phyloP scores from a whole-genome alignment of 2,329 filamentous ascomycete genomes.

The Thelonectria rubi region DNA sequence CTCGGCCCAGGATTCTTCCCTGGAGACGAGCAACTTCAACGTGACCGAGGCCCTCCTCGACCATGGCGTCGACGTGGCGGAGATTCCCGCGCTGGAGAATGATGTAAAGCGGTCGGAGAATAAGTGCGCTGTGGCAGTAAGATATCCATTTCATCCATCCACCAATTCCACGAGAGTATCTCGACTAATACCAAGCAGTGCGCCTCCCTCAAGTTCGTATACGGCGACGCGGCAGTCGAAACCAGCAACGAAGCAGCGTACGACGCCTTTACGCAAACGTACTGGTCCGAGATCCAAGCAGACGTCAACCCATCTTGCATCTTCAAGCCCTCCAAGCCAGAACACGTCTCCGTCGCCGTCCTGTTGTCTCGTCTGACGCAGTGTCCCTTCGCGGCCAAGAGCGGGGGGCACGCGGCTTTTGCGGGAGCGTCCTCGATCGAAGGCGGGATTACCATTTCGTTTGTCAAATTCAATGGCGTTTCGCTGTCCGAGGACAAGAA shows the following conservation, averaged over 20 bases:
- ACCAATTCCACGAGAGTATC: neutral
- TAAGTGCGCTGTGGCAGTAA: constrained; percentile 20
- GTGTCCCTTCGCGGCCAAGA: constrained; percentile 48
- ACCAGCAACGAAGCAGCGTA: constrained; percentile 16
- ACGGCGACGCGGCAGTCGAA: constrained; percentile 23
- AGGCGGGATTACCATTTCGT: constrained; percentile 48
- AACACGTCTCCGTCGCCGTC: constrained; percentile 16
- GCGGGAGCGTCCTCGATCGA: constrained; percentile 50
- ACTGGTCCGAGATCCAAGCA: constrained; percentile 26
- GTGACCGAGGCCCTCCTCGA: constrained; percentile 27
- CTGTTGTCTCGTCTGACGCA: constrained; percentile 23
- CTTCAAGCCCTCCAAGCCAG: constrained; percentile 22
- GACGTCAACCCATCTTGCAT: constrained; percentile 27
- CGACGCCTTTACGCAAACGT: constrained; percentile 8
- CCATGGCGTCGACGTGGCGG: constrained; percentile 19
- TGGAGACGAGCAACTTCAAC: constrained; percentile 23
- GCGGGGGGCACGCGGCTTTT: constrained; percentile 57
- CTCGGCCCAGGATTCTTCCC: neutral
- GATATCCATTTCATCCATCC: too few relatives aligned
- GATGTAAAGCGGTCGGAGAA: constrained; percentile 2
- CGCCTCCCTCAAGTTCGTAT: constrained; percentile 24
- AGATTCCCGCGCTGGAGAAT: constrained; percentile 9
- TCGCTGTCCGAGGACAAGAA: constrained; percentile 43
- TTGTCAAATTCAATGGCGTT: constrained; percentile 48
- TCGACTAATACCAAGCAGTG: constrained; percentile 13